A percentile compares a stretch with the other conserved stretches of the same genome.
Conservation (phyloP, 495 filamentous ascomycete genomes). For the Podospora sp. region DNA sequence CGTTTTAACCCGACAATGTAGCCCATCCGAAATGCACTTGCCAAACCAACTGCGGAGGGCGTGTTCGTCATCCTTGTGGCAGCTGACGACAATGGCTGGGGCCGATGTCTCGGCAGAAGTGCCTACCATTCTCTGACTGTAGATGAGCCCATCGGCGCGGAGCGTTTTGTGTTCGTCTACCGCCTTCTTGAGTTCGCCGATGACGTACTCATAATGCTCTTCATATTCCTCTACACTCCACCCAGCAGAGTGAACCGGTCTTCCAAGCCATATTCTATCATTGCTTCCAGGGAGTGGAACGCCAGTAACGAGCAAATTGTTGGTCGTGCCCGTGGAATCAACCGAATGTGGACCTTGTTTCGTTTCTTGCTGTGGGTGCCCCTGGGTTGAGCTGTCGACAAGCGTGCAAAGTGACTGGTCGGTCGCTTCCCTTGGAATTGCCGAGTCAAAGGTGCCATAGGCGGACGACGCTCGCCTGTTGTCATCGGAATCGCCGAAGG, state of each 20-base stretch:
- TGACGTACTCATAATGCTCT: background rate
- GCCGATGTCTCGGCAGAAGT: background rate
- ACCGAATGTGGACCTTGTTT: background rate
- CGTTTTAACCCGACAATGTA: background rate
- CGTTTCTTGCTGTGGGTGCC: background rate
- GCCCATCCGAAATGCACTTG: background rate
- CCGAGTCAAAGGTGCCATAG: background rate
- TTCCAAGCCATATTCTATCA: background rate
- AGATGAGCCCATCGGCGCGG: background rate
- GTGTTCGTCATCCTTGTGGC: slow-evolving; percentile 5
- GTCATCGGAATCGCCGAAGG: no score
- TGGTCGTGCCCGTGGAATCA: background rate
- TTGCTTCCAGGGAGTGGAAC: background rate
- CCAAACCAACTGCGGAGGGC: background rate
- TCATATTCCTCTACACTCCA: background rate
- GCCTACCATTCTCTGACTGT: background rate
- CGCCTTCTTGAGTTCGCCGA: background rate
- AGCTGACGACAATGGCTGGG: slow-evolving; percentile 1
- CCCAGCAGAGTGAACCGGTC: background rate
- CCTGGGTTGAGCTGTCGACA: background rate
- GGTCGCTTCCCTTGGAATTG: background rate
- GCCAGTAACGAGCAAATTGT: background rate
- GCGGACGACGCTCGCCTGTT: no score
- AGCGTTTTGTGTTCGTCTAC: background rate
- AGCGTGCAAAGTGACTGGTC: background rate